Evolutionary conservation across 2,329 filamentous ascomycete species (phyloP), one percentile per base, ranked within the genome.

Genomic region (Colletotrichum sublineola): DNA sequence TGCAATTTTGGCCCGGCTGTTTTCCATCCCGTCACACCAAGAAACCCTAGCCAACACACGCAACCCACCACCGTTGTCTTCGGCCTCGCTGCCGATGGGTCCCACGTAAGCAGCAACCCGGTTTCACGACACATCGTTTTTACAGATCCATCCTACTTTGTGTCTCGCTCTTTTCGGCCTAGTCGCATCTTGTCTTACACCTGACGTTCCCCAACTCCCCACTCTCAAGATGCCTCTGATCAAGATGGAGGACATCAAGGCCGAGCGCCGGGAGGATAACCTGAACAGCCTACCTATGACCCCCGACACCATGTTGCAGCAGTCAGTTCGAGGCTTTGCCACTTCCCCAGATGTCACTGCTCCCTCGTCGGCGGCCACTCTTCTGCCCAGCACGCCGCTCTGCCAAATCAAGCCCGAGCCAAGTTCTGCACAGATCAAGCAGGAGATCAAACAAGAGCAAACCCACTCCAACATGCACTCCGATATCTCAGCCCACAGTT

Each of bases 211-310:
- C 7, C 31, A 42, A 15, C 24, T 24, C 48, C 48, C 33, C 44
- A 58, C 44, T 3, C 33, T 31, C 14, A 53, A 38, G 55, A 70
- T 70, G 62, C 55, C 63, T 24, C 55, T 29, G 9, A 70, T 55
- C 18, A 70, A 70, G 63, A 38, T 53, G 20, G 67, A 60, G 29
- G 44, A 44, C 46, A 31, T 67, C 36, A 61, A 67, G 46, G 36
- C 55, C 2, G 55, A 67, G 55, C 53, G 29, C 14, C n/a, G n/a
- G 11, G 46, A 60, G 14, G 5, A 4, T n/a, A 61, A 3, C 29
- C 6, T 44, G 31, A 38, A 53, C 18, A 31, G 18, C 29, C 11
- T 70, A 38, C 36, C 48, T 18, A 46, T 44, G 38, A 55, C 46
- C 2, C 62, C 46, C 29, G 29, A 40, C 29, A 20, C 63, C 3